phyloP scores from a whole-genome alignment of 257 asterid species.

The Scutellaria barbata region DNA sequence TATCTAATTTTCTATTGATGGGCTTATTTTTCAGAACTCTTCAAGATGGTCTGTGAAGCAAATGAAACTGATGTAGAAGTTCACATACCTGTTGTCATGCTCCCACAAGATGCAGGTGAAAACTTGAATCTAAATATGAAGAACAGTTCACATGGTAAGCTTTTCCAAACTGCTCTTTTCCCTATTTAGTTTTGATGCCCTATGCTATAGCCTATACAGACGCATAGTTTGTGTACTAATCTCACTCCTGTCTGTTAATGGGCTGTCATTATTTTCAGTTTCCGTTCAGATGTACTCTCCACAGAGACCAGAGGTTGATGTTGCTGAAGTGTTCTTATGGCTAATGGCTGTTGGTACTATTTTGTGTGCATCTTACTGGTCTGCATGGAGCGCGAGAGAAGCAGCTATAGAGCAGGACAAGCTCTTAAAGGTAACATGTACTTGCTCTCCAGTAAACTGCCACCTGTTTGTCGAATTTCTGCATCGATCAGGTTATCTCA shows the following conservation, averaged over 20 bases:
- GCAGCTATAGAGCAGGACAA: slow-evolving; percentile 83
- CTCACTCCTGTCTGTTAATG: slow-evolving; percentile 25
- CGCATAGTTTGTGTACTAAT: neutral
- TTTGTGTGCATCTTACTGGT: slow-evolving; percentile 89
- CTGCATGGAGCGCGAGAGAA: slow-evolving; percentile 95
- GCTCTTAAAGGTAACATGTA: slow-evolving; percentile 63
- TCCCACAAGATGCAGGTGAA: slow-evolving; percentile 90
- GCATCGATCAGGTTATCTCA: slow-evolving; percentile 12
- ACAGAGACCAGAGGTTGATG: slow-evolving; percentile 78
- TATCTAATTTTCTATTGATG: neutral
- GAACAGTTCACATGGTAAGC: slow-evolving; percentile 71
- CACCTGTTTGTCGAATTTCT: slow-evolving; percentile 10
- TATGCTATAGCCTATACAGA: neutral
- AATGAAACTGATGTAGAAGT: slow-evolving; percentile 67
- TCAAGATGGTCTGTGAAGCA: slow-evolving; percentile 98
- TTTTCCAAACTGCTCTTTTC: neutral
- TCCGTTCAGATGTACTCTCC: slow-evolving; percentile 92
- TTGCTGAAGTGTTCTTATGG: slow-evolving; percentile 95
- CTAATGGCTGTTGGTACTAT: slow-evolving; percentile 93
- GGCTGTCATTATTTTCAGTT: slow-evolving; percentile 56
- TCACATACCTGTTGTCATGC: slow-evolving; percentile 89
- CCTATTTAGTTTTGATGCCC: no score
- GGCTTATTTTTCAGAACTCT: slow-evolving; percentile 67
- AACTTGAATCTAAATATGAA: slow-evolving; percentile 54
- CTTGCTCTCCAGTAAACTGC: slow-evolving; percentile 1